Conservation (phyloP, 169 alveolate species). For the Hepatocystis sp. region DNA sequence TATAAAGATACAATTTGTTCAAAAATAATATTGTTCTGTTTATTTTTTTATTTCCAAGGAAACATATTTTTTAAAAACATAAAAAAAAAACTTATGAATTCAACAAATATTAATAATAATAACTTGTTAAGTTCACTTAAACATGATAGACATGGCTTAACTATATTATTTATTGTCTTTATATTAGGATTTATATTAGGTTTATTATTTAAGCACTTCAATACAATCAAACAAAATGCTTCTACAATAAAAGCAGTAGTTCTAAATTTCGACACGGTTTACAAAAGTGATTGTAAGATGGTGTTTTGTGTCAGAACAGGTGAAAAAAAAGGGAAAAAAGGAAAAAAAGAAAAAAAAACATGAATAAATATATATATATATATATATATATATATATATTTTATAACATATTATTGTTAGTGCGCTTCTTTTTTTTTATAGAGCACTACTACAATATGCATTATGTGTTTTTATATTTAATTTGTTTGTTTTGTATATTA, state of each 20-base stretch:
- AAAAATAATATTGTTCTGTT: no score
- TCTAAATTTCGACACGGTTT: slow-evolving; percentile 7
- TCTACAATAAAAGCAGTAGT: slow-evolving; percentile 13
- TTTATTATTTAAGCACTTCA: slow-evolving; percentile 23
- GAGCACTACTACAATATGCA: no score
- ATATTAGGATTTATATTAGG: slow-evolving; percentile 59
- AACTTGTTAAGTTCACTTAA: neutral
- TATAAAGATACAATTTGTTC: no score
- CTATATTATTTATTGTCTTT: slow-evolving; percentile 14
- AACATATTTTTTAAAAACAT: no score
- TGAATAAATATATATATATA: no score
- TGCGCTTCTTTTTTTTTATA: neutral
- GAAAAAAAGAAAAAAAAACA: no score
- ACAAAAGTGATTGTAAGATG: slow-evolving; percentile 63
- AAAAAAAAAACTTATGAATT: slow-evolving; percentile 8
- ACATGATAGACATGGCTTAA: neutral
- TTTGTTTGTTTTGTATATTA: no score
- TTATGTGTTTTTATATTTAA: no score
- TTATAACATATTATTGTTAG: no score
- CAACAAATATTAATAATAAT: neutral
- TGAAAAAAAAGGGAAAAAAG: no score
- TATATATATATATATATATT: no score
- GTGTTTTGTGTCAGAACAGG: slow-evolving; percentile 77
- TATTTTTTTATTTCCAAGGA: no score
- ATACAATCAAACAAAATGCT: slow-evolving; percentile 9